Evolutionary conservation across 2,329 filamentous ascomycete genomes (phyloP).

Genomic region (Zymoseptoria ardabiliae): DNA sequence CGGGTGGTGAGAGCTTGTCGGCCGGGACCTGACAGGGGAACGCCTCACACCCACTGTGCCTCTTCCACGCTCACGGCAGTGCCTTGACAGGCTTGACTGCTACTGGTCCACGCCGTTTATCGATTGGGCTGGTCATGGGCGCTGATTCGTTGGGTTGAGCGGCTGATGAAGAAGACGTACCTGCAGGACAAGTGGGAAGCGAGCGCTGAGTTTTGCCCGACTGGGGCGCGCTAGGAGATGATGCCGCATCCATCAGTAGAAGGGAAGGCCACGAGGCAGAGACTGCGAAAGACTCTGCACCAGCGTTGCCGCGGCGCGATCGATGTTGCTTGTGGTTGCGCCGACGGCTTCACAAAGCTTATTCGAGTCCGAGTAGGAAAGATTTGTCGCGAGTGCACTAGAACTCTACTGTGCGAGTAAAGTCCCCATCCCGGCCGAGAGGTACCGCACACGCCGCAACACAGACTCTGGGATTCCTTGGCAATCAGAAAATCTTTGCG

Average conservation of each 20-base stretch:
- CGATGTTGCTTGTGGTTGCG: neutral
- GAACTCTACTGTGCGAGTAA: too few species aligned
- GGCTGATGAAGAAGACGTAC: neutral
- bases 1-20: neutral
- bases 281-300: neutral
- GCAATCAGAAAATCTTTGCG: neutral
- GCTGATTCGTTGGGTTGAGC: neutral
- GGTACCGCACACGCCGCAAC: neutral
- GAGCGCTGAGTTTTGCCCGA: neutral
- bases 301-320: neutral
- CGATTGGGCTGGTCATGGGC: neutral
- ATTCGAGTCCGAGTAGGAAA: neutral
- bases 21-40: neutral
- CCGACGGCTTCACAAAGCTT: neutral
- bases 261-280: neutral
- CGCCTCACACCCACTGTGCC: neutral
- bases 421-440: neutral
- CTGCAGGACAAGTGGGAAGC: neutral
- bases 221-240: neutral
- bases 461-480: neutral
- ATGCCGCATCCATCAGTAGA: neutral
- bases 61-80: neutral
- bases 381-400: neutral
- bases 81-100: neutral
- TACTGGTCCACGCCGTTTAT: neutral